A percentile compares a stretch with the other conserved stretches of the same genome.
phyloP scores from a whole-genome alignment of 2,329 filamentous ascomycete genomes.

The Ceratocystis papillata region DNA sequence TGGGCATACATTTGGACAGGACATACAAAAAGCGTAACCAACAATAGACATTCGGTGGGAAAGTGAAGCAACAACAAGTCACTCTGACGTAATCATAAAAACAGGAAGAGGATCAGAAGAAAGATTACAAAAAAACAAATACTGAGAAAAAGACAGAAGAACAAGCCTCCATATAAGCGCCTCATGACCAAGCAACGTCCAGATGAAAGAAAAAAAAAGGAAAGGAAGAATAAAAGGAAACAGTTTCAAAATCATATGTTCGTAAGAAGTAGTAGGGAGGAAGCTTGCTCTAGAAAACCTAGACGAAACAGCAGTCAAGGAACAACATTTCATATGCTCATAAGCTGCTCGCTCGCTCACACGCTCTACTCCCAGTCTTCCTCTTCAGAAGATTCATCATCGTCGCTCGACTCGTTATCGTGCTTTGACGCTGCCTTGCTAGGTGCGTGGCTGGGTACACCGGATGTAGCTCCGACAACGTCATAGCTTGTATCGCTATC shows the following conservation, averaged over 20 bases:
- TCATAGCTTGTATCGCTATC: slow-evolving; percentile 97
- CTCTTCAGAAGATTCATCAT: slow-evolving; percentile 45
- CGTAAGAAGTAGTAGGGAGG: slow-evolving; percentile 10
- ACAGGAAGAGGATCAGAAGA: background rate
- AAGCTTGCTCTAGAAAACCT: background rate
- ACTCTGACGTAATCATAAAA: background rate
- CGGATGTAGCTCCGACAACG: slow-evolving; percentile 68
- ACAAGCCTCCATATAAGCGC: slow-evolving; percentile 16
- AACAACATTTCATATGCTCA: too few relatives aligned
- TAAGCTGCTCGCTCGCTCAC: background rate
- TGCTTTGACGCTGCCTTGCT: slow-evolving; percentile 34
- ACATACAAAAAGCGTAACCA: slow-evolving; percentile 19
- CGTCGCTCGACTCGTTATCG: slow-evolving; percentile 47
- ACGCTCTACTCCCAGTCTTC: slow-evolving; percentile 62
- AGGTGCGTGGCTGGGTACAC: slow-evolving; percentile 66
- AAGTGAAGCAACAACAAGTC: background rate
- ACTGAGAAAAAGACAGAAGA: slow-evolving; percentile 6
- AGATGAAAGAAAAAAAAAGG: slow-evolving; percentile 17
- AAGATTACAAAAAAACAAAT: background rate
- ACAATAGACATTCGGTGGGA: background rate
- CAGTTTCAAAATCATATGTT: slow-evolving; percentile 16
- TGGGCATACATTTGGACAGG: background rate
- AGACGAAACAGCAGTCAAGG: background rate
- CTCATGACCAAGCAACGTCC: slow-evolving; percentile 8
- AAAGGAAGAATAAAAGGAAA: slow-evolving; percentile 6